These are phyloP conservation scores for Capsicum pubescens DNA, from an alignment of 257 asterid genomes.

Conservation along the genomic window DNA sequence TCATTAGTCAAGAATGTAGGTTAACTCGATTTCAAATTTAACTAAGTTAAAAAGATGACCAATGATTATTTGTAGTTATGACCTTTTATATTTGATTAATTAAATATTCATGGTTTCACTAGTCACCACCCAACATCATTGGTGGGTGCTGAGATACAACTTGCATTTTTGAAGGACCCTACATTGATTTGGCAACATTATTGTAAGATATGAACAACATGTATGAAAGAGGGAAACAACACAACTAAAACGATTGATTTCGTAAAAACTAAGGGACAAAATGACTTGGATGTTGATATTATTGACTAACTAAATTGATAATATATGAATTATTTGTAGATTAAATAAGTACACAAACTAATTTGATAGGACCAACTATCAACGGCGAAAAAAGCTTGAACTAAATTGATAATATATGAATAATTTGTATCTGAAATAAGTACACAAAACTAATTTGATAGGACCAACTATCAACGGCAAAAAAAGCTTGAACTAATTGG, in stretches of 20 bases:
- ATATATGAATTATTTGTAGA: background rate
- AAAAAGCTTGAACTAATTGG: background rate
- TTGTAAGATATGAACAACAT: background rate
- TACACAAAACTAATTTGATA: too few relatives aligned
- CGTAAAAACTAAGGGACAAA: background rate
- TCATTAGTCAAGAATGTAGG: background rate
- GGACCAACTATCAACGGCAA: background rate
- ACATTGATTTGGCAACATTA: background rate
- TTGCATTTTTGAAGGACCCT: constrained; percentile 14
- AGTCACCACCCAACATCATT: background rate
- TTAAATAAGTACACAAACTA: background rate
- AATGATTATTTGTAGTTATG: background rate
- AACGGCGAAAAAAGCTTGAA: background rate
- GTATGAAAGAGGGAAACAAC: background rate
- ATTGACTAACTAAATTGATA: background rate
- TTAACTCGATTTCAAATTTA: background rate
- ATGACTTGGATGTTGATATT: background rate
- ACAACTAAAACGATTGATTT: background rate
- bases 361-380: background rate
- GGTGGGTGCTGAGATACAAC: background rate
- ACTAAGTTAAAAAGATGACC: background rate
- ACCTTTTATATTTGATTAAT: background rate
- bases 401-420: too few relatives aligned
- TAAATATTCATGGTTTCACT: background rate
- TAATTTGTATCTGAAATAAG: too few relatives aligned